These are phyloP conservation scores for Salvia rosmarinus DNA, from an alignment of 257 asterid genomes.

Conservation along the genomic window DNA sequence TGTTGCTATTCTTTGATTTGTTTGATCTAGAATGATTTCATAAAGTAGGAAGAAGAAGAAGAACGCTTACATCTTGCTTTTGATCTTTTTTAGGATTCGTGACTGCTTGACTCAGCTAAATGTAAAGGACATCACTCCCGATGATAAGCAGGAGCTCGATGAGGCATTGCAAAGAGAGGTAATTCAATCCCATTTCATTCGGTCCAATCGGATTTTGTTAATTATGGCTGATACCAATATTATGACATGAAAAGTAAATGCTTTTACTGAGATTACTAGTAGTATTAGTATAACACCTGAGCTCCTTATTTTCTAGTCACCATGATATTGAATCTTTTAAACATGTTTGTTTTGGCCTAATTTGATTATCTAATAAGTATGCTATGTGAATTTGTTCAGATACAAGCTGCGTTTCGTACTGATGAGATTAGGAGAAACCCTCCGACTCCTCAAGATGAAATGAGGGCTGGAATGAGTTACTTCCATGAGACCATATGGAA, in stretches of 20 bases:
- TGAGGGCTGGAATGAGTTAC: slow-evolving; percentile 98
- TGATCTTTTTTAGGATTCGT: slow-evolving; percentile 61
- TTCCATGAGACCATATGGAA: slow-evolving; percentile 97
- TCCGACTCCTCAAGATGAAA: slow-evolving; percentile 98
- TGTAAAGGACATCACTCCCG: slow-evolving; percentile 88
- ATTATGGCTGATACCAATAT: too few relatives aligned
- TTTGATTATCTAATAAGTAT: background rate
- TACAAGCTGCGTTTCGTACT: slow-evolving; percentile 97
- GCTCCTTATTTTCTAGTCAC: background rate
- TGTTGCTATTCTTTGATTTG: background rate
- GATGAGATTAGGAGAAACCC: slow-evolving; percentile 95
- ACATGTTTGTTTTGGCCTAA: background rate
- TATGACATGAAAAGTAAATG: too few relatives aligned
- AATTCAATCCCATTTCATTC: background rate
- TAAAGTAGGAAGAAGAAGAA: background rate
- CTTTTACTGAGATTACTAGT: background rate
- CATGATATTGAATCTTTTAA: background rate
- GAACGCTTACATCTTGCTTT: background rate
- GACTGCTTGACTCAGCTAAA: slow-evolving; percentile 77
- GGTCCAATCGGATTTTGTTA: too few relatives aligned
- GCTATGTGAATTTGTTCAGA: slow-evolving; percentile 46
- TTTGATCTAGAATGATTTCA: background rate
- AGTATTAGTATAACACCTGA: background rate
- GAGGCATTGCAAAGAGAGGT: slow-evolving; percentile 98
- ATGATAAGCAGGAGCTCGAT: slow-evolving; percentile 93